Conservation (phyloP, 177 flowering plant species). For the Vitis hybrid region DNA sequence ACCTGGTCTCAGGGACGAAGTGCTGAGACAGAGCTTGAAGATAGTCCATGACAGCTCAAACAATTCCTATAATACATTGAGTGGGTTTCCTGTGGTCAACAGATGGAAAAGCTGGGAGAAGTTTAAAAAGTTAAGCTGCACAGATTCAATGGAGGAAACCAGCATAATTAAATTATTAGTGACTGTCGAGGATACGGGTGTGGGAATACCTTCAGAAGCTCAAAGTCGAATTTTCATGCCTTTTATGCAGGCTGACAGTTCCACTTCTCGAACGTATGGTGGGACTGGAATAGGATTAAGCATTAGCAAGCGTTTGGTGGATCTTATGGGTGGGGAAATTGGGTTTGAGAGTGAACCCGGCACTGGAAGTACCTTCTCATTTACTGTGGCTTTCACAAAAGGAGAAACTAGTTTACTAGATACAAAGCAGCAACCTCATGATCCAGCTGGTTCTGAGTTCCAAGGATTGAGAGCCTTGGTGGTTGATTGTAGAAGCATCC, state of each 20-base stretch:
- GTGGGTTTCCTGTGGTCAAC: constrained; percentile 79
- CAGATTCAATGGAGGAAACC: constrained; percentile 27
- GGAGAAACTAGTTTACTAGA: constrained; percentile 42
- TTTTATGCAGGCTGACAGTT: constrained; percentile 96
- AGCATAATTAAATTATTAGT: constrained; percentile 56
- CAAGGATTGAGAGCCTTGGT: constrained; percentile 67
- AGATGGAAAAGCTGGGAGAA: constrained; percentile 79
- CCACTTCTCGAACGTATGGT: constrained; percentile 91
- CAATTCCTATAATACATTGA: constrained; percentile 50
- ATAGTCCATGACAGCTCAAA: constrained; percentile 24
- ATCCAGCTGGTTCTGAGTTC: constrained; percentile 47
- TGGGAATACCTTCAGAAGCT: constrained; percentile 74
- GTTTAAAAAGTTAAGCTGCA: constrained; percentile 39
- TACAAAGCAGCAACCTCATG: constrained; percentile 36
- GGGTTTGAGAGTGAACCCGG: constrained; percentile 80
- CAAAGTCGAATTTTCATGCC: constrained; percentile 84
- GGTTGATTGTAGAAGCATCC: constrained; percentile 59
- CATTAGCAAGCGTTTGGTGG: constrained; percentile 83
- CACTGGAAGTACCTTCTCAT: constrained; percentile 81
- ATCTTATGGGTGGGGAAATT: constrained; percentile 87
- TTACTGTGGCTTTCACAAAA: constrained; percentile 54
- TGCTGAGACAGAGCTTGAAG: constrained; percentile 40
- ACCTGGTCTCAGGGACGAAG: constrained; percentile 35
- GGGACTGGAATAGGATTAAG: constrained; percentile 99
- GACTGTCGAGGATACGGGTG: constrained; percentile 93